These are phyloP conservation scores for Myxozyma nipponensis DNA, from an alignment of 805 yeast genomes.

Conservation along the genomic window DNA sequence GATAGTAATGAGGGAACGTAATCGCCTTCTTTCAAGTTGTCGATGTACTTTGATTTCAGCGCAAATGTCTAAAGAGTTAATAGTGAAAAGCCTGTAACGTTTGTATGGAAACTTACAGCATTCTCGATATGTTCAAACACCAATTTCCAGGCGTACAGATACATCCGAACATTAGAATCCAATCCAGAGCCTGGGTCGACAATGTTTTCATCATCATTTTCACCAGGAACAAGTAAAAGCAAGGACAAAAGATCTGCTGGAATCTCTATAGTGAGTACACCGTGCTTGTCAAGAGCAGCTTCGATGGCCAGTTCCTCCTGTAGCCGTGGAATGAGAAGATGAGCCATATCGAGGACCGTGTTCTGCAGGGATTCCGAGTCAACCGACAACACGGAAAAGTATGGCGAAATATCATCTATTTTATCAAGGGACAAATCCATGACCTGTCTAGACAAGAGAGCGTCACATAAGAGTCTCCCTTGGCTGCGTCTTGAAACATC, in stretches of 20 bases:
- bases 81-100: not conserved
- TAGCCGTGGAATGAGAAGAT: slow-evolving; percentile 39
- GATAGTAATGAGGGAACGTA: slow-evolving; percentile 51
- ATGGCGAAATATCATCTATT: slow-evolving; percentile 6
- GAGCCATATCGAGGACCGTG: slow-evolving; percentile 40
- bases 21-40: slow-evolving; percentile 50
- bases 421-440: slow-evolving; percentile 8
- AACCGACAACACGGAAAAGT: slow-evolving; percentile 18
- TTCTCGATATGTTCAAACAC: slow-evolving; percentile 59
- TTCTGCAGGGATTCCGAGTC: slow-evolving; percentile 38
- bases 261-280: slow-evolving; percentile 35
- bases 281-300: slow-evolving; percentile 30
- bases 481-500: slow-evolving; percentile 8
- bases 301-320: slow-evolving; percentile 53
- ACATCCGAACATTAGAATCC: slow-evolving; percentile 34
- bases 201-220: slow-evolving; percentile 6
- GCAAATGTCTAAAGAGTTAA: slow-evolving; percentile 43
- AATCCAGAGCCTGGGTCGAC: slow-evolving; percentile 10
- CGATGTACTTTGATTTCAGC: slow-evolving; percentile 57
- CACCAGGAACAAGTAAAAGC: slow-evolving; percentile 22
- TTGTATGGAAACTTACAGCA: slow-evolving; percentile 36
- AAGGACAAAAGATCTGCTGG: slow-evolving; percentile 44
- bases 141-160: slow-evolving; percentile 67
- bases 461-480: slow-evolving; percentile 15
- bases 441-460: slow-evolving; percentile 18